A percentile compares a stretch with the other conserved stretches of the same genome.
These are phyloP conservation scores for Sporothrix brasiliensis DNA, from an alignment of 2,329 filamentous ascomycete species.

Conservation along the genomic window DNA sequence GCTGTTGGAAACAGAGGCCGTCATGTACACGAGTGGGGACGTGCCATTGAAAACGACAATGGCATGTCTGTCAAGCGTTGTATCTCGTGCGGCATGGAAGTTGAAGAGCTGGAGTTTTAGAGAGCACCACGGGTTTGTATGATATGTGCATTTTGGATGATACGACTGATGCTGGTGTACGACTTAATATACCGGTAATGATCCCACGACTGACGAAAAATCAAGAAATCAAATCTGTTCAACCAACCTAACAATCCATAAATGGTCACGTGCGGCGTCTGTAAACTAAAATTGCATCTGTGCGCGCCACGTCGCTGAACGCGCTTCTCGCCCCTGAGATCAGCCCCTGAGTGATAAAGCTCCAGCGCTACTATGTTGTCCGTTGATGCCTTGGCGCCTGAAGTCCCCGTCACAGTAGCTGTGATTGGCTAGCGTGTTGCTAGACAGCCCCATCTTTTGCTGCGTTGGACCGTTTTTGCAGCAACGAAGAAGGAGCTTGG, in stretches of 20 bases:
- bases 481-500: constrained; percentile 8
- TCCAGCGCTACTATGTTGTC: constrained; percentile 1
- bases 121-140: not conserved
- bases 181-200: not conserved
- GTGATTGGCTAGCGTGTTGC: constrained; percentile 40
- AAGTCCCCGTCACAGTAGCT: not conserved
- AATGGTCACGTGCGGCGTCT: constrained; percentile 27
- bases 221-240: not conserved
- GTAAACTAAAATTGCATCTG: not conserved
- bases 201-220: not conserved
- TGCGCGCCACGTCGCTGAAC: constrained; percentile 16
- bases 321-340: constrained; percentile 32
- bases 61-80: constrained; percentile 83
- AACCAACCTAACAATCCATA: too few relatives aligned
- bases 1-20: constrained; percentile 66
- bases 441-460: not conserved
- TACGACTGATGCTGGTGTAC: not conserved
- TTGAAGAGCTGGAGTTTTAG: constrained; percentile 72
- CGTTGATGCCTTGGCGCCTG: constrained; percentile 48
- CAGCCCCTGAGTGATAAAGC: constrained; percentile 31
- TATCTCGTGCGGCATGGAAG: constrained; percentile 74
- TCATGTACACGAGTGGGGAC: constrained; percentile 88
- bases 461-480: not conserved
- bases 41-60: constrained; percentile 67
- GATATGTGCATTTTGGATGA: not conserved